Percentiles rank a stretch among this genome's conserved stretches.
Conservation (phyloP, 1,139 yeast genomes). For the Blastobotrys buckinghamii region DNA sequence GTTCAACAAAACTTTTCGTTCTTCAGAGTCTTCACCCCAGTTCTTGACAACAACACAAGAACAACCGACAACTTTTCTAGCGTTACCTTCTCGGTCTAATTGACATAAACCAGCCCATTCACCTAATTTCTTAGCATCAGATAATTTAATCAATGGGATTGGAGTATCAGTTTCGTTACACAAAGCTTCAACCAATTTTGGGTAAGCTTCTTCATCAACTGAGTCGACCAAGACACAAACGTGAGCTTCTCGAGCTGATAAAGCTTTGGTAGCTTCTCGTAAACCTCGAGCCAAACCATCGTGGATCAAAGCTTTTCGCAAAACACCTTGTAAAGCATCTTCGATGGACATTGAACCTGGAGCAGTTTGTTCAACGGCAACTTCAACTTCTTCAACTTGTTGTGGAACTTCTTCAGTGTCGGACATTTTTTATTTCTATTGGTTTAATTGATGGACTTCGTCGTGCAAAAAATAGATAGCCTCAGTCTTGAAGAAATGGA, state of each 20-base stretch:
- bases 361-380: constrained; percentile 67
- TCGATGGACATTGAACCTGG: constrained; percentile 90
- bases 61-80: constrained; percentile 99
- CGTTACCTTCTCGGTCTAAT: constrained; percentile 99
- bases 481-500: constrained; percentile 25
- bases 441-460: constrained; percentile 27
- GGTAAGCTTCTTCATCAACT: constrained; percentile 95
- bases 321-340: constrained; percentile 97
- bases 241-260: constrained; percentile 91
- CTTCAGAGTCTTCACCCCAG: constrained; percentile 99
- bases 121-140: constrained; percentile 99
- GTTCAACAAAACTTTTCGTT: constrained; percentile 94
- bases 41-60: constrained; percentile 98
- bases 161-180: constrained; percentile 96
- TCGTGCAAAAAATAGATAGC: constrained; percentile 19
- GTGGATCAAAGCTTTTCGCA: constrained; percentile 96
- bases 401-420: constrained; percentile 36
- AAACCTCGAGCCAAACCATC: constrained; percentile 99
- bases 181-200: constrained; percentile 97
- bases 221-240: constrained; percentile 97
- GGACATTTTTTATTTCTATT: constrained; percentile 26
- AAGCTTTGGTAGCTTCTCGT: constrained; percentile 99
- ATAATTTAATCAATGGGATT: constrained; percentile 97
- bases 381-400: constrained; percentile 70
- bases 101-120: constrained; percentile 99